These are phyloP conservation scores for Leishmania mexicana DNA, from an alignment of 208 protist species.

Conservation along the genomic window DNA sequence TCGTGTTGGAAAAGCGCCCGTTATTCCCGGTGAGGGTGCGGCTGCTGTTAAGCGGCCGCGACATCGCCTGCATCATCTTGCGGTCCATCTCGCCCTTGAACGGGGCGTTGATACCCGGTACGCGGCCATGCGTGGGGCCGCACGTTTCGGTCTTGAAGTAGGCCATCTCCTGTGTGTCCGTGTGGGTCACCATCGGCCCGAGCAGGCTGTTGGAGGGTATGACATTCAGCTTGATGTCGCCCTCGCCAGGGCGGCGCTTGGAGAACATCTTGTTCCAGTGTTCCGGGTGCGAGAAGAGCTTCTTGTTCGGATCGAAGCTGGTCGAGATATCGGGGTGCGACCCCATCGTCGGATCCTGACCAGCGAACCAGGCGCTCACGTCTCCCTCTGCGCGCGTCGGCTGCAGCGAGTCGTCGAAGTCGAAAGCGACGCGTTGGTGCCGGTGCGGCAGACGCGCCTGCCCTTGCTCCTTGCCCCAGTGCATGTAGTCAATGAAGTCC, in stretches of 20 bases:
- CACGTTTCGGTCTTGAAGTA: conserved; percentile 79
- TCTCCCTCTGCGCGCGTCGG: conserved; percentile 53
- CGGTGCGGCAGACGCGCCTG: conserved; percentile 89
- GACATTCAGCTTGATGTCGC: conserved; percentile 70
- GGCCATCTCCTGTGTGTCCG: conserved; percentile 58
- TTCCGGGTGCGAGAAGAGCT: conserved; percentile 85
- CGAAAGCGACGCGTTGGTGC: conserved; percentile 90
- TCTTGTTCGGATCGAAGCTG: conserved; percentile 80
- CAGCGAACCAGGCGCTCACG: conserved; percentile 55
- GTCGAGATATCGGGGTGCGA: conserved; percentile 61
- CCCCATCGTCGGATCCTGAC: conserved; percentile 70
- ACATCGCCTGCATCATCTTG: conserved; percentile 93
- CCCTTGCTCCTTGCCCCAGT: conserved; percentile 91
- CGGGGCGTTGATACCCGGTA: conserved; percentile 86
- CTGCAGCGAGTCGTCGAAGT: conserved; percentile 88
- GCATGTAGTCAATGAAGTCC: conserved; percentile 93
- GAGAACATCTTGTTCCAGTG: conserved; percentile 93
- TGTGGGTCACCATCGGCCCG: conserved; percentile 73
- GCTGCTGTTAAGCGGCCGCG: conserved; percentile 69
- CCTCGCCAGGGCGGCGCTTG: conserved; percentile 85
- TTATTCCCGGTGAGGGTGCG: conserved; percentile 83
- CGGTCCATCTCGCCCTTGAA: conserved; percentile 87
- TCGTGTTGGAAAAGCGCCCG: conserved; percentile 86
- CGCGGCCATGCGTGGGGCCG: conserved; percentile 63
- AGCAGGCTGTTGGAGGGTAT: conserved; percentile 76